These are phyloP conservation scores for Macroventuria anomochaeta DNA, from an alignment of 2,329 filamentous ascomycete species.

Conservation along the genomic window DNA sequence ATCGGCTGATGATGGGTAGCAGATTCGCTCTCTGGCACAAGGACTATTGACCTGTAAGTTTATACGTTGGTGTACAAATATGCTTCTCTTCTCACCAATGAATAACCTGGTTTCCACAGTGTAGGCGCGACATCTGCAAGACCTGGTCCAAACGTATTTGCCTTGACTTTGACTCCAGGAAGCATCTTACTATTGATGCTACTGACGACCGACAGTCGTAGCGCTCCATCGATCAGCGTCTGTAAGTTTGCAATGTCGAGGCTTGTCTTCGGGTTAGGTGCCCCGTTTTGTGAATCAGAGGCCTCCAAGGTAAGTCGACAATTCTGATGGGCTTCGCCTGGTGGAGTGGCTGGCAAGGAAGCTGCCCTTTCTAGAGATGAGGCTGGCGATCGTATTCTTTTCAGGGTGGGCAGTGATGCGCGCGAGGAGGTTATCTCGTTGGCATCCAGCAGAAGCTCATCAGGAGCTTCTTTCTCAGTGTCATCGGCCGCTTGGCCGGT, in stretches of 20 bases:
- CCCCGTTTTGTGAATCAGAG: not conserved
- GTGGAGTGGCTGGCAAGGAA: not conserved
- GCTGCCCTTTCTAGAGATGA: not conserved
- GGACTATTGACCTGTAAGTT: conserved; percentile 23
- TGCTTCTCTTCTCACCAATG: conserved; percentile 28
- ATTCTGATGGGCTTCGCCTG: not conserved
- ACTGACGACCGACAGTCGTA: conserved; percentile 47
- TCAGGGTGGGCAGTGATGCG: not conserved
- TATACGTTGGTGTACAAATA: not conserved
- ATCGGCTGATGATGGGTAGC: conserved; percentile 49
- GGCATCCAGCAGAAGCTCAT: not conserved
- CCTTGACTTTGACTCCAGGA: conserved; percentile 38
- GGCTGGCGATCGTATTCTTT: not conserved
- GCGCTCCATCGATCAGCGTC: conserved; percentile 43
- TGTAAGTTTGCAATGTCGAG: conserved; percentile 5
- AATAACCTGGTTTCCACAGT: conserved; percentile 50
- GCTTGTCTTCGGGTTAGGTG: not conserved
- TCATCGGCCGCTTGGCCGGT: not conserved
- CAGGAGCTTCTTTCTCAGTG: not conserved
- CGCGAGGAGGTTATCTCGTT: not conserved
- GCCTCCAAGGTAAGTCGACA: too few species aligned
- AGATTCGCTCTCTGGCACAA: conserved; percentile 45
- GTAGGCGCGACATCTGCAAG: conserved; percentile 50
- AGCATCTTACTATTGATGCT: conserved; percentile 28
- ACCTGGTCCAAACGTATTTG: conserved; percentile 41